Evolutionary conservation across 2,329 filamentous ascomycete genomes (phyloP).

Genomic region (Alternaria gaisen): DNA sequence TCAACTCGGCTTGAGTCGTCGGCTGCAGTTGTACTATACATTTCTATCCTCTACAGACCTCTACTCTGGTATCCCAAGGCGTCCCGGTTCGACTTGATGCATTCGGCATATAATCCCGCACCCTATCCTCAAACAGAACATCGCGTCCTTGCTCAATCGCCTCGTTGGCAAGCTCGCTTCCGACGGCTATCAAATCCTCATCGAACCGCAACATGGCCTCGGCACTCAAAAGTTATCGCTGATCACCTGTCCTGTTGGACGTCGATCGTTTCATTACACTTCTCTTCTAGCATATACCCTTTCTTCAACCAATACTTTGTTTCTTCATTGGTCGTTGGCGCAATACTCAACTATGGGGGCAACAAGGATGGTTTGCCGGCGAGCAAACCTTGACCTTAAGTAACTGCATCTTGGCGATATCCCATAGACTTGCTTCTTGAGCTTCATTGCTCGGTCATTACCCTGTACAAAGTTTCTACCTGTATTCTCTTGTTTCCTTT

Average conservation of each 20-base stretch:
- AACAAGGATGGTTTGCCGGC: constrained; percentile 25
- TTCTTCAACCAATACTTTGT: constrained; percentile 23
- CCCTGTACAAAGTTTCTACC: constrained; percentile 18
- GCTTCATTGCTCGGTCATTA: constrained; percentile 34
- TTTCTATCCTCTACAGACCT: constrained; percentile 31
- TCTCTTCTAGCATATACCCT: constrained; percentile 38
- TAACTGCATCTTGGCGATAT: constrained; percentile 39
- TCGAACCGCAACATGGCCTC: constrained; percentile 12
- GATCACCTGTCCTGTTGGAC: constrained; percentile 19
- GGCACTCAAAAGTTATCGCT: constrained; percentile 26
- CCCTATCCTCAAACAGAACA: constrained; percentile 15
- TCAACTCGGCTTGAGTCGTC: constrained; percentile 25
- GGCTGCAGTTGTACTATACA: constrained; percentile 28
- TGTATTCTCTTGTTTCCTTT: constrained; percentile 18
- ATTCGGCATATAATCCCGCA: constrained; percentile 22
- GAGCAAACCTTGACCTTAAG: constrained; percentile 24
- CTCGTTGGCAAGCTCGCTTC: constrained; percentile 9
- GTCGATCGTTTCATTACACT: constrained; percentile 17
- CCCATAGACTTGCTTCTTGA: constrained; percentile 41
- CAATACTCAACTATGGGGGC: constrained; percentile 12
- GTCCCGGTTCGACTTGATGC: constrained; percentile 19
- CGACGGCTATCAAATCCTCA: constrained; percentile 10
- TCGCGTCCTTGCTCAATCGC: constrained; percentile 12
- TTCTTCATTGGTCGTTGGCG: constrained; percentile 25
- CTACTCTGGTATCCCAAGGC: constrained; percentile 22